Base-by-base conservation (phyloP, 78 protist species). In the Monocercomonoides exilis region DNA sequence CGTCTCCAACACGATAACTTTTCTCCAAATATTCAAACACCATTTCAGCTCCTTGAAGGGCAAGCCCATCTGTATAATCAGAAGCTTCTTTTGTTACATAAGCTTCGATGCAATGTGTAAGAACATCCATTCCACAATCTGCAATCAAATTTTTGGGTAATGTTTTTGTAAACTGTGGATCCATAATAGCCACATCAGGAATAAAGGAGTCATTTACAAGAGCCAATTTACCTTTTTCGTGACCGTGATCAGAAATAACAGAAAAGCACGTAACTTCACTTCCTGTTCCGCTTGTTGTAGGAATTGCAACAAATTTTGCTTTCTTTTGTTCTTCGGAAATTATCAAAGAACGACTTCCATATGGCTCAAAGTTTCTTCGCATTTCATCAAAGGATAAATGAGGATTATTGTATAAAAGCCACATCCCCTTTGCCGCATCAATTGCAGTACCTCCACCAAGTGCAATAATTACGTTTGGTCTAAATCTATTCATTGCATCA, bases 241-340 rank as follows among this genome's bases (percentile, higher is more conserved):
- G 44, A 1, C 3, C 41, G 29, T 21, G 11, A 35, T 82, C 89
- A 77, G 89, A 80, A 3, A 87, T 2, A 2, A 77, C 80, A 44
- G 46, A 1, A 84, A 77, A 77, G 77, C 77, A 42, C 42, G 89
- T 77, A 11, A 54, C 21, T 54, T 90, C 92, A 38, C 89, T 77
- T 33, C 88, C 92, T 43, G 92, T 90, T n/a, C 92, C 92, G 44
- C 87, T 80, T 32, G 92, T 85, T 3, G 92, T 90, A 44, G 92
- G 89, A 11, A 90, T 90, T 63, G 85, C 46, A 36, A 85, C 42
- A 45, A 85, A 43, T 84, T 84, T 11, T 11, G 21, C 21, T 21
- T 54, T 54, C 38, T 38, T 21, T 4, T 36, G 81, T 35, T 11
- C n/a, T 11, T 77, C 3, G 84, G 91, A 88, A 81, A 89, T 85